Conservation (phyloP, 352 stramenopile genomes). For the Globisporangium barbulae region DNA sequence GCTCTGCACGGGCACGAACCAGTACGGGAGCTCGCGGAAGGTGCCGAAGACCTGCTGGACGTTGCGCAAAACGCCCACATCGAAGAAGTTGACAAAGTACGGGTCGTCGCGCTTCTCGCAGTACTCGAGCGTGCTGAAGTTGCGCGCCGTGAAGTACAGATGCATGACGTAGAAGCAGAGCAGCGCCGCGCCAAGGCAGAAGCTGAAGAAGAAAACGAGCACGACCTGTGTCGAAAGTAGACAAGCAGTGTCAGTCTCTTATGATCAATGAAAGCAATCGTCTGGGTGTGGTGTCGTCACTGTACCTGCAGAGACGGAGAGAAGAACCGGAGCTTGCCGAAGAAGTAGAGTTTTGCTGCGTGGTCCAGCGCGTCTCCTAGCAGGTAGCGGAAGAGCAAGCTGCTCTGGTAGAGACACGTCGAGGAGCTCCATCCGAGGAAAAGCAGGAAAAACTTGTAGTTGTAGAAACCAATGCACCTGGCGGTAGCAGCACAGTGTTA, state of each 20-base stretch:
- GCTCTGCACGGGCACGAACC: conserved; percentile 67
- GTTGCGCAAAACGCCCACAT: conserved; percentile 70
- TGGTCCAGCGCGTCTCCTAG: conserved; percentile 53
- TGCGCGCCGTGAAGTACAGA: conserved; percentile 60
- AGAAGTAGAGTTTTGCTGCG: conserved; percentile 48
- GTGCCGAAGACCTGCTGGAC: conserved; percentile 76
- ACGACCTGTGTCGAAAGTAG: conserved; percentile 34
- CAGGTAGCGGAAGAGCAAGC: conserved; percentile 62
- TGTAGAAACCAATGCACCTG: conserved; percentile 86
- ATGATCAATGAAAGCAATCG: too few relatives aligned
- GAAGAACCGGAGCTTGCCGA: conserved; percentile 47
- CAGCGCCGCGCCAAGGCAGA: conserved; percentile 62
- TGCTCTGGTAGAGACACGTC: conserved; percentile 68
- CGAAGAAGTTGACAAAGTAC: conserved; percentile 81
- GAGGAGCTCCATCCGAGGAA: conserved; percentile 76
- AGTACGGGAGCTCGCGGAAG: conserved; percentile 52
- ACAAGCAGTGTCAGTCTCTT: not conserved
- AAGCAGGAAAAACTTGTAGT: conserved; percentile 89
- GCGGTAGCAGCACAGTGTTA: not conserved
- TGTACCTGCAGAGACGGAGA: conserved; percentile 63
- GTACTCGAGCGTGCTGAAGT: conserved; percentile 86
- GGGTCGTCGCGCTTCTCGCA: conserved; percentile 79
- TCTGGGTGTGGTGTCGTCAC: not conserved
- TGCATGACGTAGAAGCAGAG: conserved; percentile 79
- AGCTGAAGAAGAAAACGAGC: conserved; percentile 65